These are phyloP conservation scores for Chlorella variabilis DNA, from an alignment of 163 green algal genomes.

Conservation along the genomic window DNA sequence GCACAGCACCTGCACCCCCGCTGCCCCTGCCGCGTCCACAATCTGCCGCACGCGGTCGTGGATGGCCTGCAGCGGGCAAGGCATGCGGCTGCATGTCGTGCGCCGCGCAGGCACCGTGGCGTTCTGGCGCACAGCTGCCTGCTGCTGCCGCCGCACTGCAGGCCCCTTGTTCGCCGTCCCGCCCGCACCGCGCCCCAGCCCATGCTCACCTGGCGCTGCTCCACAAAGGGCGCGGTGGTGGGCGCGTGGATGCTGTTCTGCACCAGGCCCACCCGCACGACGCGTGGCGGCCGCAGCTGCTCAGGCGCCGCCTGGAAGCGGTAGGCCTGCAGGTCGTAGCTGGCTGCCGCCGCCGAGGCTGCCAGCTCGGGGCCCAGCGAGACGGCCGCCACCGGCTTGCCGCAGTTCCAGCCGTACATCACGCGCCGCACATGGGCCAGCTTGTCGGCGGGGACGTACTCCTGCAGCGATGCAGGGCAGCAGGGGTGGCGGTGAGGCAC, in stretches of 20 bases:
- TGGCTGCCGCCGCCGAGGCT: neutral
- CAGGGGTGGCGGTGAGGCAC: neutral
- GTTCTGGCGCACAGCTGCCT: no score
- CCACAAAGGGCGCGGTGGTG: constrained; percentile 83
- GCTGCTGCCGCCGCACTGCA: no score
- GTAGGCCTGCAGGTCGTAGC: constrained; percentile 70
- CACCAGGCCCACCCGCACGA: constrained; percentile 85
- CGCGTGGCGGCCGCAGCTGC: constrained; percentile 77
- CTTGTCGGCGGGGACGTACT: constrained; percentile 70
- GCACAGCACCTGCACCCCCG: constrained; percentile 90
- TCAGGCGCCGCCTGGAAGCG: constrained; percentile 80
- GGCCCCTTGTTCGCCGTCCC: no score
- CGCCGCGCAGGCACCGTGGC: no score
- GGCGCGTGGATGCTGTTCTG: constrained; percentile 87
- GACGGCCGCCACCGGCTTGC: constrained; percentile 56
- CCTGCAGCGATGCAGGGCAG: constrained; percentile 35
- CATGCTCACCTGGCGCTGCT: constrained; percentile 76
- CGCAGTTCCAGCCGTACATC: constrained; percentile 82
- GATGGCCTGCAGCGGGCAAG: constrained; percentile 75
- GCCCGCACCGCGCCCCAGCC: neutral
- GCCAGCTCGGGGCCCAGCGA: neutral
- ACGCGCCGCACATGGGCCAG: constrained; percentile 76
- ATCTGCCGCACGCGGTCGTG: constrained; percentile 66
- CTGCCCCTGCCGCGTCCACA: constrained; percentile 77
- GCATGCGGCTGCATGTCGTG: no score